Percentiles rank a stretch among this genome's conserved stretches.
Evolutionary conservation across 73 alveolate genomes (phyloP).

Genomic region (Uronychia binucleata): DNA sequence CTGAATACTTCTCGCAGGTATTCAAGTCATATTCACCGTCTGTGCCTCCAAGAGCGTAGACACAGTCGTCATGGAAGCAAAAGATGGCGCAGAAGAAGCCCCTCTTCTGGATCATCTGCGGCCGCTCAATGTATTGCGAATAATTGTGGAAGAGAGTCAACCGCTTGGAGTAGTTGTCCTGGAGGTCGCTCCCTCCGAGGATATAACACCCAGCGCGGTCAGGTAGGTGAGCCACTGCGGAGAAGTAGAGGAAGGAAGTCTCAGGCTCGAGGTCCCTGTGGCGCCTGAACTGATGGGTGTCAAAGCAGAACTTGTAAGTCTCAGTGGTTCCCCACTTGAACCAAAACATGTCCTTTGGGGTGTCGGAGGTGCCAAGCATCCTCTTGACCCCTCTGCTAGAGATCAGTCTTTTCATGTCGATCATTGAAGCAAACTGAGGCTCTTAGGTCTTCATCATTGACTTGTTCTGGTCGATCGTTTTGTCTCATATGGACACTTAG

Average conservation of each 20-base stretch:
- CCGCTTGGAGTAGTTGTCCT: not conserved
- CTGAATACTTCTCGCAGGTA: not conserved
- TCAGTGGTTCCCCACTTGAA: not conserved
- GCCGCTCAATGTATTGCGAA: not conserved
- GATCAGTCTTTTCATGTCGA: not conserved
- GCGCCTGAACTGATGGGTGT: not conserved
- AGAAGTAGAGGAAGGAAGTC: not conserved
- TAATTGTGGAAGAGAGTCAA: not conserved
- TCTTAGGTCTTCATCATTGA: not conserved
- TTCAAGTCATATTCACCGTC: not conserved
- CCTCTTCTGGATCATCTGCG: not conserved
- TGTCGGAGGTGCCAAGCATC: not conserved
- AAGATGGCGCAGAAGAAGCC: not conserved
- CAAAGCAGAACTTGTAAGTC: not conserved
- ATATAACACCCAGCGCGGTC: not conserved
- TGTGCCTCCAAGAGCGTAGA: not conserved
- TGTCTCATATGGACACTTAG: not conserved
- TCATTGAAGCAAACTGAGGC: not conserved
- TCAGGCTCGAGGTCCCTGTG: not conserved
- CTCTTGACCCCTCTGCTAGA: constrained; percentile 2
- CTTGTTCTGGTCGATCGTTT: not conserved
- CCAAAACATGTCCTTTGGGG: not conserved
- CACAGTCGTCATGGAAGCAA: not conserved
- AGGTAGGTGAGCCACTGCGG: not conserved
- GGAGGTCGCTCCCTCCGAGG: not conserved